These are phyloP conservation scores for Paragyromitra xinjiangensis DNA, from an alignment of 495 filamentous ascomycete genomes.

Conservation along the genomic window DNA sequence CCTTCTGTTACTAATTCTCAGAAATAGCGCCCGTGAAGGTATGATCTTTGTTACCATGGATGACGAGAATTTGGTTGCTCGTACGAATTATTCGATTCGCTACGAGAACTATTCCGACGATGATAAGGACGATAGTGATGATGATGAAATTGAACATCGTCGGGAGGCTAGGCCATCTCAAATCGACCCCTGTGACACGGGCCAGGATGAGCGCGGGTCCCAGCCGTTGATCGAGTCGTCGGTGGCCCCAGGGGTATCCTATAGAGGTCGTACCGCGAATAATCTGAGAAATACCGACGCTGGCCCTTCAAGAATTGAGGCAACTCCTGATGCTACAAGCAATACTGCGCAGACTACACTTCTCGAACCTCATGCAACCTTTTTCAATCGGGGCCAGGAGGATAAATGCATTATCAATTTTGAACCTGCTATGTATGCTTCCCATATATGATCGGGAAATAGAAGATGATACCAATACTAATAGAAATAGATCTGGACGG, in stretches of 20 bases:
- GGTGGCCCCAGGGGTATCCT: conserved; percentile 27
- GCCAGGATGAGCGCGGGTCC: conserved; percentile 35
- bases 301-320: conserved; percentile 45
- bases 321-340: conserved; percentile 35
- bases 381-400: conserved; percentile 82
- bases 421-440: conserved; percentile 80
- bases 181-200: conserved; percentile 37
- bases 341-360: conserved; percentile 35
- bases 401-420: conserved; percentile 84
- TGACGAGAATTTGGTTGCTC: conserved; percentile 73
- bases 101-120: conserved; percentile 60
- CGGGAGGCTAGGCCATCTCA: conserved; percentile 24
- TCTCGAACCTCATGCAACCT: conserved; percentile 54
- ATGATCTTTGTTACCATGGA: conserved; percentile 93
- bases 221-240: conserved; percentile 44
- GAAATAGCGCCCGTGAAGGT: conserved; percentile 81
- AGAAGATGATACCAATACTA: conserved; percentile 16
- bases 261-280: conserved; percentile 46
- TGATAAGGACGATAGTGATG: conserved; percentile 41
- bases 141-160: conserved; percentile 34
- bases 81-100: conserved; percentile 80
- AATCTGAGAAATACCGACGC: conserved; percentile 47
- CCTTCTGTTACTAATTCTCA: conserved; percentile 52
- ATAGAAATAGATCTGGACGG: conserved; percentile 50
- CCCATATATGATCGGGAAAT: not conserved